Base-by-base conservation (phyloP, 2,329 filamentous ascomycete genomes). In the Monilinia aucupariae region DNA sequence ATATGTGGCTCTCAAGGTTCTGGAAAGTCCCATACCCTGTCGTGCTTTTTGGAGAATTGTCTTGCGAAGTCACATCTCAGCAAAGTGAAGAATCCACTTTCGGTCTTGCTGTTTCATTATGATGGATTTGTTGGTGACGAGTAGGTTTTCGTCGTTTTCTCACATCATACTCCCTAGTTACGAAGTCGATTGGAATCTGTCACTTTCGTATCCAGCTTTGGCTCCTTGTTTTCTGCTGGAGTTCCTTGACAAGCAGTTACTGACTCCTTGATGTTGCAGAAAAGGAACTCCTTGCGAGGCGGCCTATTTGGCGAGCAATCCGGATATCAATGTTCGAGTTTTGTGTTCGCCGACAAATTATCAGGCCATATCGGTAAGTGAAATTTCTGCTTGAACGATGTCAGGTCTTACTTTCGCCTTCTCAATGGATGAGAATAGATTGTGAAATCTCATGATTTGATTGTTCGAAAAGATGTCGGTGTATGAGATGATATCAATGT, bases 1-100 rank as follows among this genome's bases (percentile, higher is more conserved):
- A 82, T 88, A 25, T 88, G 85, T 64, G 85, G 85, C 1, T 81
- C 81, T 1, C 84, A 87, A 68, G 85, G 85, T 0, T 82, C 80
- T 49, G 85, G 85, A 0, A 87, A 87, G 68, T 83, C 80, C 25
- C 82, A 87, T 63, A 86, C 84, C 0, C 74, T 85, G 2, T 80
- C 82, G 0, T 84, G 80, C 67, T 75, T 88, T 54, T 75, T 87
- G 0, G 83, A 76, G 62, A 80, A 78, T 62, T 78, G 75, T 53
- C 71, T 82, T 1, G 64, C 78, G 0, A 58, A 67, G 0, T 74
- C 69, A 0, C 65, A 73, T 2, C 70, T 80, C 1, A 81, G 80
- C 0, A 72, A 71, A 3, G 71, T 85, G 0, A 70, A 75, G 0
- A 73, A 74, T 3, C 82, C 82, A 1, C 74, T 85, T 0, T 77